phyloP scores from a whole-genome alignment of 2,329 filamentous ascomycete species.

The Calonectria fujianensis region DNA sequence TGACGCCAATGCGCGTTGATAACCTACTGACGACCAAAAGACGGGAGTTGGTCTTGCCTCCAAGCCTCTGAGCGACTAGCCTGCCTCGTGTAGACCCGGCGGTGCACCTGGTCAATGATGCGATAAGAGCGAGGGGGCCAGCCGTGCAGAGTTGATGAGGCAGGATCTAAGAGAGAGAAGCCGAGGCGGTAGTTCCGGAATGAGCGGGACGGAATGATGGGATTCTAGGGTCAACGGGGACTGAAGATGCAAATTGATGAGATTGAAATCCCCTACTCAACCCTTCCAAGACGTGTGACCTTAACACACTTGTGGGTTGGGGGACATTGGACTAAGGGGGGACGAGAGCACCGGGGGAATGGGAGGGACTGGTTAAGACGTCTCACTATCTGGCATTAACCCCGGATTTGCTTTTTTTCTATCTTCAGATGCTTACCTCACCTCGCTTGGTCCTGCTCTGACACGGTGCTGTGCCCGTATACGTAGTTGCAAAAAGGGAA shows the following conservation, averaged over 20 bases:
- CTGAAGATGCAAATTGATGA: conserved; percentile 13
- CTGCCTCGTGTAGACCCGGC: background rate
- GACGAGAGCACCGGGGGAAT: conserved; percentile 13
- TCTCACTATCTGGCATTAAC: conserved; percentile 20
- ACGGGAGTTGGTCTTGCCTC: background rate
- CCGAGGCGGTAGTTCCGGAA: background rate
- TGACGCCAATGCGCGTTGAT: background rate
- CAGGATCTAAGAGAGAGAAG: background rate
- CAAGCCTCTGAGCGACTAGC: background rate
- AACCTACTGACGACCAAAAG: background rate
- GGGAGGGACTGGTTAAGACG: conserved; percentile 10
- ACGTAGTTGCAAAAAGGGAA: conserved; percentile 3
- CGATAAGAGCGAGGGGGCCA: background rate
- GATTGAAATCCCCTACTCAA: conserved; percentile 23
- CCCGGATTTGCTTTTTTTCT: conserved; percentile 14
- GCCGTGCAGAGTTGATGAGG: background rate
- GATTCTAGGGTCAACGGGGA: conserved; percentile 14
- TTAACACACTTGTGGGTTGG: conserved; percentile 25
- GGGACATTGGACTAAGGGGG: conserved; percentile 26
- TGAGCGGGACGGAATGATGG: background rate
- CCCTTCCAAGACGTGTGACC: conserved; percentile 20
- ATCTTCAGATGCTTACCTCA: conserved; percentile 7
- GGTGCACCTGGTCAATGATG: background rate
- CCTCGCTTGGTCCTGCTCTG: background rate
- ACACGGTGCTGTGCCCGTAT: conserved; percentile 20